Evolutionary conservation across 2,329 filamentous ascomycete species (phyloP).

Genomic region (Ceratocystis albifundus): DNA sequence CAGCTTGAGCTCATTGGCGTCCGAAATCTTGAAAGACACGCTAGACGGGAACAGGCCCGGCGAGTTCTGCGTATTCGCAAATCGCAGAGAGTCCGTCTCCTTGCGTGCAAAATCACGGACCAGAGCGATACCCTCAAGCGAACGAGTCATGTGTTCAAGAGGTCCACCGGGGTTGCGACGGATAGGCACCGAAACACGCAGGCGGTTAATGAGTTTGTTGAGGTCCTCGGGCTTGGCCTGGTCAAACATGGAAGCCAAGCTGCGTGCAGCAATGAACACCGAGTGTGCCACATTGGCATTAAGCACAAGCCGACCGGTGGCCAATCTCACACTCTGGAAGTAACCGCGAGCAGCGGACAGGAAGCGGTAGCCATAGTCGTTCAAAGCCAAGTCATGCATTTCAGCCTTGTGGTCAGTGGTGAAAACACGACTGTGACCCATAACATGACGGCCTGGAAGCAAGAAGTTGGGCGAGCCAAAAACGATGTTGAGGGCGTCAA

Average conservation of each 20-base stretch:
- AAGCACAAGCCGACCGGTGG: constrained; percentile 43
- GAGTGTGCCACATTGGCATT: constrained; percentile 46
- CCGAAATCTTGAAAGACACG: constrained; percentile 29
- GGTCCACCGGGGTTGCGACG: constrained; percentile 12
- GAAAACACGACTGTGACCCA: constrained; percentile 42
- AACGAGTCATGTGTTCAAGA: background rate
- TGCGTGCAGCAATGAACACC: constrained; percentile 34
- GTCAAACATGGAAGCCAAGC: constrained; percentile 14
- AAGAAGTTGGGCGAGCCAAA: constrained; percentile 37
- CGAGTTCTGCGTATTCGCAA: background rate
- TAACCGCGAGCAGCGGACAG: constrained; percentile 38
- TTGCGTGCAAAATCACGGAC: constrained; percentile 1
- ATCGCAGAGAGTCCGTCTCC: constrained; percentile 9
- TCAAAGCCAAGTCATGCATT: constrained; percentile 25
- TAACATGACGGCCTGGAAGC: constrained; percentile 30
- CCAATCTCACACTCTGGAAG: constrained; percentile 44
- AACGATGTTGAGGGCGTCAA: constrained; percentile 44
- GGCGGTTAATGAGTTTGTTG: constrained; percentile 35
- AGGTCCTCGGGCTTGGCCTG: constrained; percentile 35
- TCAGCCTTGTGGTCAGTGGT: constrained; percentile 26
- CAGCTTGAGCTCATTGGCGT: constrained; percentile 29
- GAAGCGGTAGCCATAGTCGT: constrained; percentile 26
- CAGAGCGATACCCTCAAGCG: constrained; percentile 16
- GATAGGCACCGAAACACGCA: constrained; percentile 19
- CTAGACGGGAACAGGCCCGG: constrained; percentile 19